Percentiles rank a stretch among this genome's conserved stretches.
phyloP scores from a whole-genome alignment of 768 basidiomycete species.

The Tulasnella sp. region DNA sequence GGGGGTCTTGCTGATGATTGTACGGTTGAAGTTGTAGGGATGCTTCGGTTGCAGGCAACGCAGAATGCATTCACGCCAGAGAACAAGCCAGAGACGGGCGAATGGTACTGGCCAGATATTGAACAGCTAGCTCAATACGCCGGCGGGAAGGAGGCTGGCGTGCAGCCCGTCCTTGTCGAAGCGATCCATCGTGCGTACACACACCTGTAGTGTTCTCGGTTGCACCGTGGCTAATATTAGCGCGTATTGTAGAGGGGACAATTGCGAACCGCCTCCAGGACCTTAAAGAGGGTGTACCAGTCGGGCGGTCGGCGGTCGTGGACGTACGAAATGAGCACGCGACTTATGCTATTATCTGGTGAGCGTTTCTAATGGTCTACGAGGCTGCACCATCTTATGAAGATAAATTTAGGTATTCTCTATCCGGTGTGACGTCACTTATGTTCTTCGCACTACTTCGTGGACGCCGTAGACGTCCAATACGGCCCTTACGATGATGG shows the following conservation, averaged over 20 bases:
- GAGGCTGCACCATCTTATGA: neutral
- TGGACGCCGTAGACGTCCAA: neutral
- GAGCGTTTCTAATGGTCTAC: slow-evolving; percentile 20
- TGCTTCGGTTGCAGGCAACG: slow-evolving; percentile 62
- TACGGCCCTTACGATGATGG: no score
- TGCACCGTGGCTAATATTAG: neutral
- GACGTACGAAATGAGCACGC: slow-evolving; percentile 90
- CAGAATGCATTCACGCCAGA: slow-evolving; percentile 81
- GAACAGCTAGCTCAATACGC: slow-evolving; percentile 65
- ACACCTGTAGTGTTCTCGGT: neutral
- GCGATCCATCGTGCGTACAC: slow-evolving; percentile 70
- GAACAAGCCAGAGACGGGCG: slow-evolving; percentile 64
- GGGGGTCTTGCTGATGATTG: slow-evolving; percentile 29
- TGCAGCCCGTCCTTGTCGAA: slow-evolving; percentile 86
- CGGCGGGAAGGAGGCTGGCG: slow-evolving; percentile 57
- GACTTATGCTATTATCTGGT: slow-evolving; percentile 95
- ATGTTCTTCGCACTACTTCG: slow-evolving; percentile 45
- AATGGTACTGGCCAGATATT: slow-evolving; percentile 91
- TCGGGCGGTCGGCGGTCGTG: slow-evolving; percentile 72
- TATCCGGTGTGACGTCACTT: slow-evolving; percentile 71
- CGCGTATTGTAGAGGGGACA: slow-evolving; percentile 59
- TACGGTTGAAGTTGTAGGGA: slow-evolving; percentile 69
- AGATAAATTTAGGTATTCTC: slow-evolving; percentile 56
- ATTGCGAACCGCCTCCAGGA: slow-evolving; percentile 56
- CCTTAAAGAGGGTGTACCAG: slow-evolving; percentile 62